Base-by-base conservation (phyloP, 2,329 filamentous ascomycete genomes). In the Ilyonectria sp. region DNA sequence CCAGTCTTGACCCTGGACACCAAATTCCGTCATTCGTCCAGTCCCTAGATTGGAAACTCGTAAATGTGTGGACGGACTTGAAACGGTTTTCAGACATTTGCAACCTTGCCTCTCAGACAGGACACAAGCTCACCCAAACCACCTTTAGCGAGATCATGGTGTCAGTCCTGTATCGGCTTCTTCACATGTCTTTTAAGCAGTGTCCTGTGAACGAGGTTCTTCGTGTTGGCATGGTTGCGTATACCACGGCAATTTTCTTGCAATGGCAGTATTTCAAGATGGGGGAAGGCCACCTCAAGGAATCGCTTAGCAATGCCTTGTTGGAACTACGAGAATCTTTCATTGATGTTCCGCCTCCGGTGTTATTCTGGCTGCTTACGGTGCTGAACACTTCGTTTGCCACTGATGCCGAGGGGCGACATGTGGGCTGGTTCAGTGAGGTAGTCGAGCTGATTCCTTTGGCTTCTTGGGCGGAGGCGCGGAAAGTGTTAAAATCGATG, bases 71-170 rank as follows among this genome's bases (percentile, higher is more conserved):
- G 55, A 65, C 43, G 29, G 68, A 75, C 9, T 19, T 74, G 1
- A 64, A 69, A 31, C 63, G 65, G 8, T 74, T 71, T 7, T 44
- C 64, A 9, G 56, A n/a, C 1, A 56, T 73, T 2, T 60, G 72
- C 31, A 74, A 71, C 40, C 65, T 75, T 11, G 73, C 72, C 7
- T 23, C 52, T 13, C 71, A 75, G 40, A 72, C 69, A 17, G 35
- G 31, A 3, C 40, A 67, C 2, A 75, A 68, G 26, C 58, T 75
- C 1, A 60, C 65, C 1, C 68, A 69, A 2, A 72, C 69, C 2
- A 67, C 67, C 0, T 71, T 75, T 1, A 75, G 70, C 33, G 70
- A 75, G 40, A 69, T 55, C 21, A 71, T 68, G 73, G 55, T 70
- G 17, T 75, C 63, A 0, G 29, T 62, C 8, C 29, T 71, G 1